These are phyloP conservation scores for Colletotrichum shisoi DNA, from an alignment of 2,329 filamentous ascomycete genomes.

Conservation along the genomic window DNA sequence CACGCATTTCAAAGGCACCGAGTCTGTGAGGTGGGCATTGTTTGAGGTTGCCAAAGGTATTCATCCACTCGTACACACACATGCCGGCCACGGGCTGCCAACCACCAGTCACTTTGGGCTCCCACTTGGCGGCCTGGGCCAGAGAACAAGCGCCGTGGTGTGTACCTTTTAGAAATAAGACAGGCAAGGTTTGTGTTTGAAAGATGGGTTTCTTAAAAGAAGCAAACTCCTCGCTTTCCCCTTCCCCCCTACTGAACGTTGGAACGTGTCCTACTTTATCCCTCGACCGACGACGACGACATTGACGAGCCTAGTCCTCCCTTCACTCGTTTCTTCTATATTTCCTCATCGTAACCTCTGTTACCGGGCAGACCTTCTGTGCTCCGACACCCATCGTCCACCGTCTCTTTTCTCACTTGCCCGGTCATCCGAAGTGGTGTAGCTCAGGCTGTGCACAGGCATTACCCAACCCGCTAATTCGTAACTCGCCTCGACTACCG, in stretches of 20 bases:
- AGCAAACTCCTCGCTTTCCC: conserved; percentile 30
- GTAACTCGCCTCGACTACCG: conserved; percentile 19
- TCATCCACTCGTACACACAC: background rate
- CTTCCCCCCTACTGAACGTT: background rate
- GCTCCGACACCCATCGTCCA: conserved; percentile 20
- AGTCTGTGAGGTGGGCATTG: conserved; percentile 19
- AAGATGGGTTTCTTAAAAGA: conserved; percentile 29
- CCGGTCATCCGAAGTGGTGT: conserved; percentile 31
- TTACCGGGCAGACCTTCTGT: conserved; percentile 1
- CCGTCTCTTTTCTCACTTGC: conserved; percentile 13
- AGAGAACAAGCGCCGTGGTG: background rate
- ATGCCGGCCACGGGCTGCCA: conserved; percentile 3
- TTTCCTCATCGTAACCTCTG: conserved; percentile 12
- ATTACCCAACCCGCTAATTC: conserved; percentile 23
- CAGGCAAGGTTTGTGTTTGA: conserved; percentile 32
- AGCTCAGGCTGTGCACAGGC: conserved; percentile 33
- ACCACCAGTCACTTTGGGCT: conserved; percentile 22
- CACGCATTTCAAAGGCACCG: background rate
- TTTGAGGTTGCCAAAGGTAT: background rate
- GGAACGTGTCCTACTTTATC: conserved; percentile 28
- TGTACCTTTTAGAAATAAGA: conserved; percentile 21
- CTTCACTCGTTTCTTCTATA: conserved; percentile 32
- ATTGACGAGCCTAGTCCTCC: conserved; percentile 16
- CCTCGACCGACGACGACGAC: conserved; percentile 20
- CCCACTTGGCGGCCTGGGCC: conserved; percentile 34